Evolutionary conservation across 1,284 basidiomycete genomes (phyloP).

Genomic region (Hymenochaete sp.): DNA sequence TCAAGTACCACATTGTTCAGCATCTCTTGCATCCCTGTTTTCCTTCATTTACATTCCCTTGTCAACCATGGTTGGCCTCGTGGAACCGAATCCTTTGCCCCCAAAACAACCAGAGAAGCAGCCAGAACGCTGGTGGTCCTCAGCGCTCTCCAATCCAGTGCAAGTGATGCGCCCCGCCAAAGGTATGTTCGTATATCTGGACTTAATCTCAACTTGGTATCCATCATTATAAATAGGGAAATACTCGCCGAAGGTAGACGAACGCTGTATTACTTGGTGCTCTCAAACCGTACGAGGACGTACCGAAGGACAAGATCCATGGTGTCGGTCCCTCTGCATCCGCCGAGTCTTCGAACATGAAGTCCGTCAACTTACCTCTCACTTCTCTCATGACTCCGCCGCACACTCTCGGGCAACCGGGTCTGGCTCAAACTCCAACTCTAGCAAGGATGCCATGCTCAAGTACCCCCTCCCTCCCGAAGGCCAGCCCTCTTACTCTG

Average conservation of each 20-base stretch:
- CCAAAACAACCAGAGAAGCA: conserved; percentile 12
- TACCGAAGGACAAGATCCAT: conserved; percentile 43
- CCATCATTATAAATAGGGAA: conserved; percentile 31
- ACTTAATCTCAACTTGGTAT: neutral
- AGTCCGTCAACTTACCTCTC: conserved; percentile 47
- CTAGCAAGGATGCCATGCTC: neutral
- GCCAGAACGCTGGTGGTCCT: conserved; percentile 9
- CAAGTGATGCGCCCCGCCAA: conserved; percentile 12
- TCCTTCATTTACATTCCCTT: no score
- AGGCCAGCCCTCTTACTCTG: conserved; percentile 45
- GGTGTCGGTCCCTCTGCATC: conserved; percentile 59
- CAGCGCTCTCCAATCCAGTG: conserved; percentile 10
- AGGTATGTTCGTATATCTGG: conserved; percentile 6
- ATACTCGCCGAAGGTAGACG: conserved; percentile 52
- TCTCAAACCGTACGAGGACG: conserved; percentile 56
- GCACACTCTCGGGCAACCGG: conserved; percentile 1
- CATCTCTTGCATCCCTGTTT: neutral
- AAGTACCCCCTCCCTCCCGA: conserved; percentile 53
- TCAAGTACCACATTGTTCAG: neutral
- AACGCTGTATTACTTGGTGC: conserved; percentile 68
- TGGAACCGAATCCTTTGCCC: conserved; percentile 9
- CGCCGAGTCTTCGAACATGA: conserved; percentile 68
- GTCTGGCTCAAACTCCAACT: no score
- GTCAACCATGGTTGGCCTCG: conserved; percentile 12
- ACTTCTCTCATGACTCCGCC: conserved; percentile 20